Base-by-base conservation (phyloP, 176 grass and related monocot species). In the Oryza meridionalis region DNA sequence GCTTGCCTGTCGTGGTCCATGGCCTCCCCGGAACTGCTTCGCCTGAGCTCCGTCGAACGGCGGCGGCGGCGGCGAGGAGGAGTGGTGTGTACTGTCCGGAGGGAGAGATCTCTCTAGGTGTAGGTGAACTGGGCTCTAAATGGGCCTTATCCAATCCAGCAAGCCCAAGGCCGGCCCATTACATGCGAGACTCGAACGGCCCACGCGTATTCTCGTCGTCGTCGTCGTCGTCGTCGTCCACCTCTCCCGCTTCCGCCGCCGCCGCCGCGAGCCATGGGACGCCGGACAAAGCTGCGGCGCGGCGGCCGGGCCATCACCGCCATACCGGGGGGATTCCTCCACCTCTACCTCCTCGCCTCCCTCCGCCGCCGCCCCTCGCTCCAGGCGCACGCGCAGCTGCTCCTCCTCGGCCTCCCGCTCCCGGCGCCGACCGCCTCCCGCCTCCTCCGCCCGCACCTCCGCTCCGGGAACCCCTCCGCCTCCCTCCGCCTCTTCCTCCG, bases 381-480 rank as follows among this genome's bases (percentile, higher is more conserved):
- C 73, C 59, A 82, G 83, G 82, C 78, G 61, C 86, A 88, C 62
- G 90, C 90, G 46, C 90, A 88, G 69, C 61, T 91, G 24, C 82
- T 91, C 47, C 82, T 91, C 61, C 73, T 81, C 12, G 90, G 82
- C 37, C 90, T 91, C 82, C 86, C 77, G 77, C 67, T 77, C 61
- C 90, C 85, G 4, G 29, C 82, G 15, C 69, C 74, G 73, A 66
- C 45, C 22, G 68, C 90, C 72, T 88, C 82, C 11, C 67, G 47
- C 67, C 90, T 88, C 90, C 77, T 88, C 69, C 82, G 78, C 61
- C 90, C 86, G 72, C 86, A 91, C 85, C 82, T 84, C 73, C 86
- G 75, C 4, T 66, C 85, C 6, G 85, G 78, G 10, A 21, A 91
- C 68, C 67, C 83, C 27, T 25, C 44, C 40, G 90, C 90, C 68